Base-by-base conservation (phyloP, 1,284 basidiomycete genomes). In the Trichosporon inkin region DNA sequence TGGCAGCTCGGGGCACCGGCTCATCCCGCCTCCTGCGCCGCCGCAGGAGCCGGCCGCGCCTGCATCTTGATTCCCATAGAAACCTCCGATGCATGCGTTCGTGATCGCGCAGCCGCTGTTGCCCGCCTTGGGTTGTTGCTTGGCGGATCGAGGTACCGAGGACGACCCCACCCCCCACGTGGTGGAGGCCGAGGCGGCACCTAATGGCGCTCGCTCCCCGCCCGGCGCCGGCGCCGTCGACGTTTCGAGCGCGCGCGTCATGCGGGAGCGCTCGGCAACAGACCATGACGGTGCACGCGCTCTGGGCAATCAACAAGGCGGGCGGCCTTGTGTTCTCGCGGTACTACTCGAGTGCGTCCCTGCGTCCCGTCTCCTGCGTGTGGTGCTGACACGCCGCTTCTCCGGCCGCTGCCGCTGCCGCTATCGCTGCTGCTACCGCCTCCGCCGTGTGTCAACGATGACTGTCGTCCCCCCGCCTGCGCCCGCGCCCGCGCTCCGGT, bases 231-330 rank as follows among this genome's bases (percentile, higher is more conserved):
- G 13, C 40, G 40, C 14, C 4, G 41, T 10, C 7, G 24, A 32
- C 44, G 44, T 49, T 32, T 49, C 44, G 44, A 7, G 14, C 44
- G 13, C 11, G 10, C 19, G 40, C 44, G 44, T 32, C 24, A 49
- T 49, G 44, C 28, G n/a, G n/a, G n/a, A n/a, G 14, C 40, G 2
- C 20, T n/a, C 24, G 24, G 28, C 44, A n/a, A 16, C 20, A 24
- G n/a, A 49, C 35, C 28, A 75, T 76, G 73, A 72, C 73, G 32
- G 68, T 79, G 53, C 75, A 75, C 67, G 69, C 75, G 5, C 62
- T 79, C 36, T 79, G 78, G 93, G 89, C 98, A 63, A 97, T 99
- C 75, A 99, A 98, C 81, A 99, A 99, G 81, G 96, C 96, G 16
- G 95, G 95, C 24, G 96, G 95, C 16, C 84, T 99, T 40, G 89